Percentiles rank a stretch among this genome's conserved stretches.
Conservation (phyloP, 164 flowering plant species). For the Chimonanthus salicifolius region DNA sequence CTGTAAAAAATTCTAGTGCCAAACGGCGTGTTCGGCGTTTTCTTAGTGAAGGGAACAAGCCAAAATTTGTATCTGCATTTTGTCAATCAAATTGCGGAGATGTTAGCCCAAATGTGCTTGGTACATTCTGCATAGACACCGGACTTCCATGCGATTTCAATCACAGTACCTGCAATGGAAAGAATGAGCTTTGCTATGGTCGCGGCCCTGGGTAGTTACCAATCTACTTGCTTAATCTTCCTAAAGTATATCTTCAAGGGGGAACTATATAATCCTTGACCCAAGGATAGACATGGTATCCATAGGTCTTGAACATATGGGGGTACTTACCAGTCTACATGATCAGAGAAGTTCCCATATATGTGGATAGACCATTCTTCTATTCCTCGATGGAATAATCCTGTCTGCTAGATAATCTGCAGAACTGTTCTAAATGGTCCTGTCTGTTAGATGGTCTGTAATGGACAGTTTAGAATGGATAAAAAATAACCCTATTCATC, state of each 20-base stretch:
- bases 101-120: slow-evolving; percentile 98
- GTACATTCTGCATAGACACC: slow-evolving; percentile 88
- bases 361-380: too few species aligned
- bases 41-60: slow-evolving; percentile 55
- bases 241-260: too few species aligned
- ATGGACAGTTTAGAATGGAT: background rate
- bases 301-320: too few species aligned
- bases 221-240: too few species aligned
- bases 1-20: slow-evolving; percentile 60
- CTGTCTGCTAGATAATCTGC: background rate
- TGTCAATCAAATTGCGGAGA: slow-evolving; percentile 98
- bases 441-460: background rate
- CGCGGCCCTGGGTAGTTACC: slow-evolving; percentile 88
- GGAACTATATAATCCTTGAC: too few species aligned
- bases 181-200: slow-evolving; percentile 94
- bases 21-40: slow-evolving; percentile 67
- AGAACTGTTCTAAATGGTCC: background rate
- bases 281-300: too few species aligned
- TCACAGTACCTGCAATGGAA: slow-evolving; percentile 96
- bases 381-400: too few species aligned
- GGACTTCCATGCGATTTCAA: slow-evolving; percentile 98
- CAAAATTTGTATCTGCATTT: slow-evolving; percentile 88
- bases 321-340: too few species aligned
- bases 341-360: too few species aligned
- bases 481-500: background rate